phyloP scores from a whole-genome alignment of 2,329 filamentous ascomycete genomes.

The Penicillium digitatum region DNA sequence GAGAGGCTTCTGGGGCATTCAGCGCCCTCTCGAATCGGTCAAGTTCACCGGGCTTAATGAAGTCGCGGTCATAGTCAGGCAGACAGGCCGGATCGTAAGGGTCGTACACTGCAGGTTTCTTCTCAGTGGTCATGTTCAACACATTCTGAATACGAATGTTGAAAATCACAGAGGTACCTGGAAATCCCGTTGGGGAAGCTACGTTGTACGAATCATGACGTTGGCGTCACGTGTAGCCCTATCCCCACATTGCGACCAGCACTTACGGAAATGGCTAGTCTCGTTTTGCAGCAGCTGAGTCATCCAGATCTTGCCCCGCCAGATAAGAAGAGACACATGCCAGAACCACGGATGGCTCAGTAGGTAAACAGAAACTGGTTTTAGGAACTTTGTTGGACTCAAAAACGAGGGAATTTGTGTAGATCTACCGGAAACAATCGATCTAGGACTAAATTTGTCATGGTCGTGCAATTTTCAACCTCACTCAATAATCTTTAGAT shows the following conservation, averaged over 20 bases:
- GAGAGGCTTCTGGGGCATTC: slow-evolving; percentile 71
- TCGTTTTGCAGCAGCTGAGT: slow-evolving; percentile 5
- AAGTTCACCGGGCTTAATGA: slow-evolving; percentile 68
- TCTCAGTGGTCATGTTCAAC: slow-evolving; percentile 28
- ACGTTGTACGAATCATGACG: slow-evolving; percentile 11
- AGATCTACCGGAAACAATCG: neutral
- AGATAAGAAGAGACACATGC: slow-evolving; percentile 2
- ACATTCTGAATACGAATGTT: slow-evolving; percentile 22
- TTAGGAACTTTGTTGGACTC: neutral
- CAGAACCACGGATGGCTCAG: neutral
- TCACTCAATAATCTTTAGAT: neutral
- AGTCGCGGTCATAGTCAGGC: slow-evolving; percentile 77
- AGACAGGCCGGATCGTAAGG: slow-evolving; percentile 66
- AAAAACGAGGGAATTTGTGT: neutral
- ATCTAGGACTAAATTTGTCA: neutral
- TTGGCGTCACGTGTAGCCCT: slow-evolving; percentile 18
- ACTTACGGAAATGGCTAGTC: slow-evolving; percentile 7
- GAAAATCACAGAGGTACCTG: neutral
- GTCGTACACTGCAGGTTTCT: slow-evolving; percentile 37
- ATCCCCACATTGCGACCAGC: slow-evolving; percentile 7
- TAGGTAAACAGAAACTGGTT: neutral
- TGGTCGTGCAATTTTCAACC: neutral
- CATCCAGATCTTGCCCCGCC: slow-evolving; percentile 3
- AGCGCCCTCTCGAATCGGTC: slow-evolving; percentile 76
- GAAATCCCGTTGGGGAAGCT: slow-evolving; percentile 18